Conservation (phyloP, 2,329 filamentous ascomycete species). For the Penicillium sp. region DNA sequence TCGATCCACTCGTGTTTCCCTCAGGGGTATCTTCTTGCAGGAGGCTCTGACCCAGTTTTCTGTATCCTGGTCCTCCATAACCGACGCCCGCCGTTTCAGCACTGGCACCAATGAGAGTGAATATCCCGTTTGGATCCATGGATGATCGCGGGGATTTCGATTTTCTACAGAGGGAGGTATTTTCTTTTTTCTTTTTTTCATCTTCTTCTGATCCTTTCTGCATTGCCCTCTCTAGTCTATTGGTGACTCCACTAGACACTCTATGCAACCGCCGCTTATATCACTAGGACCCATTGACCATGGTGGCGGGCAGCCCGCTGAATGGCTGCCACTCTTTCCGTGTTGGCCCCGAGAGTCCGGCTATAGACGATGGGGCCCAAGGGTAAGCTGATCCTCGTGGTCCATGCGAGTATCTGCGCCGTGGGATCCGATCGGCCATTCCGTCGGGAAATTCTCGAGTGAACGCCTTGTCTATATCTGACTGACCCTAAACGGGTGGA, state of each 20-base stretch:
- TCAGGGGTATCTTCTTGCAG: too few species aligned
- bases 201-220: background rate
- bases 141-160: slow-evolving; percentile 4
- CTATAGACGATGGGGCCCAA: too few species aligned
- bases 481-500: too few species aligned
- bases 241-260: background rate
- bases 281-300: slow-evolving; percentile 9
- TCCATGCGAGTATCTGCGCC: background rate
- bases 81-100: slow-evolving; percentile 2
- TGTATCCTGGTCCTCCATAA: too few species aligned
- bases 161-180: background rate
- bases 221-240: background rate
- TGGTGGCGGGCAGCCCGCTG: slow-evolving; percentile 27
- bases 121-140: background rate
- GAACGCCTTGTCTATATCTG: background rate
- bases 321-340: slow-evolving; percentile 23
- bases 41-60: too few species aligned
- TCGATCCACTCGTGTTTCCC: too few species aligned
- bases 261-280: slow-evolving; percentile 4
- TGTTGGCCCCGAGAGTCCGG: slow-evolving; percentile 25
- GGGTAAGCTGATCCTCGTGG: too few species aligned
- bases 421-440: background rate
- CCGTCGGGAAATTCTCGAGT: background rate
- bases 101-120: background rate
- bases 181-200: background rate